Evolutionary conservation across 345 rosid genomes (phyloP), one percentile per base, ranked within the genome.

Genomic region (Arabidopsis arenosa): DNA sequence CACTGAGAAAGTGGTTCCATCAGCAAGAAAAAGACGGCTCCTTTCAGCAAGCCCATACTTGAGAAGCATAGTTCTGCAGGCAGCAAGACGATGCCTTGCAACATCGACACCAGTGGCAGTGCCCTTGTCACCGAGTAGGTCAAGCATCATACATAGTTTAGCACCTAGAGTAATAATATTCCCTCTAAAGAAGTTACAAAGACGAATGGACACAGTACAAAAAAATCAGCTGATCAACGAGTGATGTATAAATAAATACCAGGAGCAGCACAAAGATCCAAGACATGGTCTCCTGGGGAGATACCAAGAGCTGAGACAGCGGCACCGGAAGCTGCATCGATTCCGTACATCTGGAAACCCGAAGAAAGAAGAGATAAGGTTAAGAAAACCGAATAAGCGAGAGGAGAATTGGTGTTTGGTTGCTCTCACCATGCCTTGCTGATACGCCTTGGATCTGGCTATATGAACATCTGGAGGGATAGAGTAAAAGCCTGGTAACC

Each of bases 251-350:
- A 43, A 11, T 2, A 43, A 72, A 78, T 64, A 90, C 99, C 99
- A 57, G 97, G 97, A 53, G 99, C 97, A 71, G 93, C 85, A 58
- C 97, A 95, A 15, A 92, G 90, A 83, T 95, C 97, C 67, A 92
- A 92, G 66, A 95, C 93, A 73, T 92, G 93, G 86, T 95, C 99
- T 70, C 96, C 99, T 1, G 59, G 75, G 4, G 89, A 85, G 35
- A 92, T 79, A 66, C 75, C 72, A 85, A 95, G 82, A 13, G 91
- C 93, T 33, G 76, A 75, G 66, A 92, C 96, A 64, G 99, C 91
- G 5, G 99, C 97, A 23, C 97, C 97, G 3, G 99, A 92, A 68
- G 97, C 97, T 53, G 97, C 96, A 74, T 92, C 97, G 45, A 94
- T 88, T 62, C 97, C 99, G 85, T 89, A 94, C 62, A 94, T 82